Evolutionary conservation across 2,329 filamentous ascomycete genomes (phyloP), one percentile per base, ranked within the genome.

Genomic region (Colletotrichum costaricense): DNA sequence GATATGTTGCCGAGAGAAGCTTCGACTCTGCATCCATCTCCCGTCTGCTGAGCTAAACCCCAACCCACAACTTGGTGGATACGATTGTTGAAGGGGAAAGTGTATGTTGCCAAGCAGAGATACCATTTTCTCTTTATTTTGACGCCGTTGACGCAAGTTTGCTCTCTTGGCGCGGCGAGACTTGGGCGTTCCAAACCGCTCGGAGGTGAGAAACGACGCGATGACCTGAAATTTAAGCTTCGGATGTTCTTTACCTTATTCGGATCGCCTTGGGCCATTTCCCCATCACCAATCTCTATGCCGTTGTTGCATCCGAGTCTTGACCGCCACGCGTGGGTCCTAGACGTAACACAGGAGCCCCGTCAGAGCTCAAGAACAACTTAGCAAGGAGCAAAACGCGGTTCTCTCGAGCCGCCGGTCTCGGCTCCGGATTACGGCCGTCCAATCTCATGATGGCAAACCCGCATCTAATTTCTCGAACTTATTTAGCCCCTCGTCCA

Each of bases 401-500:
- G 28, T 33, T 57, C 26, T 33, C 33, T 70, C 28, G 55, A 73
- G 49, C 46, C 46, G 66, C 59, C 56, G 67, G 60, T 63, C 56
- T 65, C 71, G 67, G 67, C 67, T 70, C 60, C 67, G 49, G 38
- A 14, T 55, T 58, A n/a, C 42, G 38, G 28, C n/a, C 56, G 56
- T 66, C 67, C 71, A 73, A 66, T 73, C 71, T 65, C 26, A 62
- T 49, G n/a, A 57, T 38, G 26, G 62, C 28, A 66, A 73, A 38
- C 71, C 71, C 67, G 67, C 67, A 62, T 63, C 35, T 69, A 69
- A 72, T 69, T 64, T 64, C 33, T 64, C 22, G 49, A 69, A 19
- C 57, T 33, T 68, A 58, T 35, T 38, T 38, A 65, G 54, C 30
- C 57, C 70, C 70, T 73, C 55, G 46, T 60, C 54, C 38, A 70